Percentiles rank a stretch among this genome's conserved stretches.
phyloP scores from a whole-genome alignment of 441 rosid species.

The Corymbia citriodora region DNA sequence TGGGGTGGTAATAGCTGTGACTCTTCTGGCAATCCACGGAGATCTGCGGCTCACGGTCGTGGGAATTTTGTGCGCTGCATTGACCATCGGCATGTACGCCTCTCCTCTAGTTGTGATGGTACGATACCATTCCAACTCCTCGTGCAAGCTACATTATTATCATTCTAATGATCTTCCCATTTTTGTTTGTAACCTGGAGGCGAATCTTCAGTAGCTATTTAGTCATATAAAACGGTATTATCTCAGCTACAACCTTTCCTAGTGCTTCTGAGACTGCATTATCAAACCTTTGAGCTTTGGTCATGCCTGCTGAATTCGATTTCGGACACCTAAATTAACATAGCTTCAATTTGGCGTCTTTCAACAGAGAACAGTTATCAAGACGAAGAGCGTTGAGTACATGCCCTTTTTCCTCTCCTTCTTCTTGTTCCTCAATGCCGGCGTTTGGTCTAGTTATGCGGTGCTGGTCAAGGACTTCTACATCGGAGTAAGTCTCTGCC shows the following conservation, averaged over 20 bases:
- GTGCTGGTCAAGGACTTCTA: conserved; percentile 47
- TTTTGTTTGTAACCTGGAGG: background rate
- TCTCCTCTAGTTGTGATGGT: conserved; percentile 52
- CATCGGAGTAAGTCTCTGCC: conserved; percentile 40
- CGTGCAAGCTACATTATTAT: background rate
- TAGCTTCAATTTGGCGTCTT: background rate
- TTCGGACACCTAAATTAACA: background rate
- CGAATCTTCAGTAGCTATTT: background rate
- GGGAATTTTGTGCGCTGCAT: conserved; percentile 41
- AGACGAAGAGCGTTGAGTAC: conserved; percentile 60
- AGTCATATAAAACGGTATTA: background rate
- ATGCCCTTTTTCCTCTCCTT: conserved; percentile 80
- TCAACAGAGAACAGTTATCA: conserved; percentile 63
- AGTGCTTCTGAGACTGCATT: background rate
- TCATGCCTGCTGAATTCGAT: background rate
- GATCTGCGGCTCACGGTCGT: conserved; percentile 24
- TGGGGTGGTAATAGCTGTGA: conserved; percentile 30
- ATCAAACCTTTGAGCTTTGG: background rate
- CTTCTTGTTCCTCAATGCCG: conserved; percentile 65
- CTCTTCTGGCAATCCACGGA: conserved; percentile 40
- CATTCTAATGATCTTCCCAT: background rate
- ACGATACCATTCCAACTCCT: background rate
- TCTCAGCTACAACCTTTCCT: background rate
- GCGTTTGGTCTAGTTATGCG: conserved; percentile 58
- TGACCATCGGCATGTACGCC: conserved; percentile 52